Evolutionary conservation across 2,329 filamentous ascomycete genomes (phyloP).

Genomic region (Sclerotinia minor): DNA sequence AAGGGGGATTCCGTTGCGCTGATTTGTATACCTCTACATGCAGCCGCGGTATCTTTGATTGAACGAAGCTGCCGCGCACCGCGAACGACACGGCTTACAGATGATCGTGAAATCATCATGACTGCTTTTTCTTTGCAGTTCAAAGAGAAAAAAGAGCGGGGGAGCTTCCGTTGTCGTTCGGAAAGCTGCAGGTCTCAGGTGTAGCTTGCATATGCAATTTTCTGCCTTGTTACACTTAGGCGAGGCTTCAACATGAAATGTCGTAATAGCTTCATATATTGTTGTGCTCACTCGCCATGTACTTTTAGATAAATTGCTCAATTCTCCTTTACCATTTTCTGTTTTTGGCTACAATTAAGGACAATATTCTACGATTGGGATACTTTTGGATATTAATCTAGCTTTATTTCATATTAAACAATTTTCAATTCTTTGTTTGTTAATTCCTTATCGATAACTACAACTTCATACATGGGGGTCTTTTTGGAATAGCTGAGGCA

Average conservation of each 20-base stretch:
- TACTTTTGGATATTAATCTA: background rate
- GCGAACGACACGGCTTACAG: conserved; percentile 34
- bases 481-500: conserved; percentile 21
- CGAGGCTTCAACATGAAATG: conserved; percentile 24
- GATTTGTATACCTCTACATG: conserved; percentile 62
- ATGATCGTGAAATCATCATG: conserved; percentile 41
- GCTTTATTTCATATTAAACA: background rate
- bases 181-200: conserved; percentile 14
- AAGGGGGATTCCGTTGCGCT: conserved; percentile 57
- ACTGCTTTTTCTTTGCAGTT: conserved; percentile 29
- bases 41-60: conserved; percentile 27
- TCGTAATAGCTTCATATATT: conserved; percentile 24
- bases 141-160: conserved; percentile 15
- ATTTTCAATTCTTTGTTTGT: background rate
- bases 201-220: conserved; percentile 21
- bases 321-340: background rate
- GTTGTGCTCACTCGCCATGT: conserved; percentile 14
- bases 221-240: conserved; percentile 25
- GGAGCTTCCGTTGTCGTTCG: conserved; percentile 18
- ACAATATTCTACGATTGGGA: background rate
- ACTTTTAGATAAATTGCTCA: background rate
- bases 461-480: conserved; percentile 24
- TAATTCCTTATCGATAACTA: conserved; percentile 25
- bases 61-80: conserved; percentile 35
- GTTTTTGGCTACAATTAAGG: background rate